Conservation (phyloP, 176 grass and related monocot species). For the Oryza meridionalis region DNA sequence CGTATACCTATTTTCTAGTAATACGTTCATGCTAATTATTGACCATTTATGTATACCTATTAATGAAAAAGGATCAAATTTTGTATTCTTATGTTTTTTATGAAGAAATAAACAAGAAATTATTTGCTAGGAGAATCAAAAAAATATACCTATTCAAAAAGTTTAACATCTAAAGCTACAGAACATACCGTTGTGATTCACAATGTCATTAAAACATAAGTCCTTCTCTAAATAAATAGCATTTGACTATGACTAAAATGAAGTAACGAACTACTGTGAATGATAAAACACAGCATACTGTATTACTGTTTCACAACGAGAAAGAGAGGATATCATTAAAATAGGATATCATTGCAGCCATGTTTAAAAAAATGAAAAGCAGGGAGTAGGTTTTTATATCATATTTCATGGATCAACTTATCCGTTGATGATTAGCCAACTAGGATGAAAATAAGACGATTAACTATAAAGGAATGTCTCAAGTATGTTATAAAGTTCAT, state of each 20-base stretch:
- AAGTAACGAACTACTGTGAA: conserved; percentile 3
- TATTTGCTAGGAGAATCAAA: background rate
- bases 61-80: background rate
- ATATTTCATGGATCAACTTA: conserved; percentile 18
- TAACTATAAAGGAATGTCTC: background rate
- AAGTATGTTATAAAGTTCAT: background rate
- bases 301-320: background rate
- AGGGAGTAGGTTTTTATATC: background rate
- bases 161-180: background rate
- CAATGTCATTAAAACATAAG: background rate
- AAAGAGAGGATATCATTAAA: background rate
- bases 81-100: background rate
- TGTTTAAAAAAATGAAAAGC: conserved; percentile 7
- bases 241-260: background rate
- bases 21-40: background rate
- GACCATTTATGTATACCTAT: background rate
- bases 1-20: background rate
- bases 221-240: background rate
- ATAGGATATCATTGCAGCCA: background rate
- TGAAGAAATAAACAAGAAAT: background rate
- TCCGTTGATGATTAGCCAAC: background rate
- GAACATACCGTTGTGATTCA: background rate
- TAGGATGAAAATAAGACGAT: background rate
- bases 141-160: background rate
- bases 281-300: background rate